phyloP scores from a whole-genome alignment of 352 stramenopile species.

The Globisporangium apiculatum region DNA sequence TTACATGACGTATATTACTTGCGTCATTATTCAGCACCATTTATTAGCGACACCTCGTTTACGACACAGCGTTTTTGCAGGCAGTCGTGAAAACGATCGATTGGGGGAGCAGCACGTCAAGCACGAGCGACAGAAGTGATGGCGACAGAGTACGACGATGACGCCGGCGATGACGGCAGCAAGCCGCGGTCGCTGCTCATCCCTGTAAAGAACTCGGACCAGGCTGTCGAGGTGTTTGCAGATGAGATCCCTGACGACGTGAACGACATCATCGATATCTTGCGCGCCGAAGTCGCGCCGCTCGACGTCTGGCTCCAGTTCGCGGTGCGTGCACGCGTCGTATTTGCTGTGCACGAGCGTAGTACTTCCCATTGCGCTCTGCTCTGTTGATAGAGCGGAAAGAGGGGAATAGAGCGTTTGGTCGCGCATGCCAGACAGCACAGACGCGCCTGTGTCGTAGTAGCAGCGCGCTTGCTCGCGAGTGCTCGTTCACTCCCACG shows the following conservation, averaged over 20 bases:
- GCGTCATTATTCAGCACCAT: too few relatives aligned
- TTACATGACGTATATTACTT: too few relatives aligned
- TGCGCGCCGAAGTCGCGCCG: constrained; percentile 86
- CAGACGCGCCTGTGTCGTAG: too few relatives aligned
- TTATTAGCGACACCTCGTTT: too few relatives aligned
- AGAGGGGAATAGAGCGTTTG: too few relatives aligned
- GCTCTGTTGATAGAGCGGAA: background rate
- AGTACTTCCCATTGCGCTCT: background rate
- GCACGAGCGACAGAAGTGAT: background rate
- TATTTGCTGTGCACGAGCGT: too few relatives aligned
- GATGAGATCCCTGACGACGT: constrained; percentile 88
- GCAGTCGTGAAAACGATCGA: too few relatives aligned
- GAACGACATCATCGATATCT: constrained; percentile 89
- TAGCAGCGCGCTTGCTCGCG: too few relatives aligned
- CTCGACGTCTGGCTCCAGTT: constrained; percentile 90
- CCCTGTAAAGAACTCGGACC: constrained; percentile 86
- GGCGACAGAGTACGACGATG: constrained; percentile 13
- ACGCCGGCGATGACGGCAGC: constrained; percentile 20
- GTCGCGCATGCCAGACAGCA: too few relatives aligned
- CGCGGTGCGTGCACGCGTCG: constrained; percentile 35
- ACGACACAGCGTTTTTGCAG: too few relatives aligned
- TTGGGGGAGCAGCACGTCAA: background rate
- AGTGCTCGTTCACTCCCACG: too few relatives aligned
- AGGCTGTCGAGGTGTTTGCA: constrained; percentile 87
- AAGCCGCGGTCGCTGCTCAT: constrained; percentile 79